Evolutionary conservation across 805 yeast species (phyloP), one percentile per base, ranked within the genome.

Genomic region (Candida fluviatilis): DNA sequence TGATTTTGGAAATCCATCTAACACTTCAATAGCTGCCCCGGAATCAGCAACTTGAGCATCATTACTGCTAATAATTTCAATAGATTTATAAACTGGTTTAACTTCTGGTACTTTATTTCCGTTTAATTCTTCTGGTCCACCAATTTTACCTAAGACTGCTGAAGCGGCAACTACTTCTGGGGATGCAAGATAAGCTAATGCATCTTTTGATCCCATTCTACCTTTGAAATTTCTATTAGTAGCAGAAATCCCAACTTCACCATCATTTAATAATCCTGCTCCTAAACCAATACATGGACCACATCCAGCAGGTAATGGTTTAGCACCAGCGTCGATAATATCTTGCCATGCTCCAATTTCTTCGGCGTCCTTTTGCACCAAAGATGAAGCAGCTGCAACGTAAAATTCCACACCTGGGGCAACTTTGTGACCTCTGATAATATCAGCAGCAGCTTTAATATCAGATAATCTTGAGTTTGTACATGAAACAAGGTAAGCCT

Each of bases 281-380:
- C 99, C 99, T 39, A 93, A 71, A 26, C 99, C 99, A 57, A 93
- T 93, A 71, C 99, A 93, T 17, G 99, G 99, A 33, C 99, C 99
- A 69, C 99, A 93, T 16, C 99, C 99, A 12, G 99, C 95, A 15
- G 98, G 98, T 51, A 93, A 76, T 25, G 96, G 87, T 51, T 69
- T 85, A 42, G 96, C 95, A 37, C 99, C 99, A 7, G 98, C 96
- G 39, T 82, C 91, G 34, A 93, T 54, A 41, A 93, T 73, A 15
- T 78, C 79, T 52, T 89, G 75, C 99, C 99, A 95, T 12, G 95
- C 95, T 39, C 99, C 99, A 31, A 65, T 69, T 25, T 78, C 76
- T 66, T 85, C 95, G 33, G 99, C 99, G 50, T 90, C 96, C 50
- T 76, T 75, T 68, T 91, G 96, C 27, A 93, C 97, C 52, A 81